These are phyloP conservation scores for Euphorbia tirucalli DNA, from an alignment of 345 rosid genomes.

Conservation along the genomic window DNA sequence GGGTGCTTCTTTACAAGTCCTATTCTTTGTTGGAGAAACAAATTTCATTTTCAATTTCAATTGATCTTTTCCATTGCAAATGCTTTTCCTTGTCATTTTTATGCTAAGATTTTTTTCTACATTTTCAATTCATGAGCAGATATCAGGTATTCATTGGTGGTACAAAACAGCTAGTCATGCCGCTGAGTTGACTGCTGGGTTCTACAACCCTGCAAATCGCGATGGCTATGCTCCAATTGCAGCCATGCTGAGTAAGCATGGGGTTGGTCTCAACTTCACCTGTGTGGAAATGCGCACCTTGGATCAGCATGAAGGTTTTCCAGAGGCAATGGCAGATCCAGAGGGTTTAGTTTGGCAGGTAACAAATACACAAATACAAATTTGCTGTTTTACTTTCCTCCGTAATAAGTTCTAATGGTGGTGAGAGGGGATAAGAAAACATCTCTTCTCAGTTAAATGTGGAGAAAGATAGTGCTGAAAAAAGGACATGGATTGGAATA, in stretches of 20 bases:
- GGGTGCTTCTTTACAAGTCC: constrained; percentile 13
- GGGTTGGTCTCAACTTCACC: constrained; percentile 62
- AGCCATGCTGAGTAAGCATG: constrained; percentile 70
- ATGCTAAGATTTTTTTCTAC: constrained; percentile 7
- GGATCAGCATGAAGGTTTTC: constrained; percentile 56
- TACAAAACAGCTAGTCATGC: constrained; percentile 94
- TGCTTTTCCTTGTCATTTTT: background rate
- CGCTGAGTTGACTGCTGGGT: constrained; percentile 90
- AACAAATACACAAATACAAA: constrained; percentile 6
- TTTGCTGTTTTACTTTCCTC: background rate
- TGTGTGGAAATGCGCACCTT: constrained; percentile 51
- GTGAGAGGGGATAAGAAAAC: background rate
- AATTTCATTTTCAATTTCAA: constrained; percentile 4
- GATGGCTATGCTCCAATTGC: constrained; percentile 84
- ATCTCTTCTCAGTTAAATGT: background rate
- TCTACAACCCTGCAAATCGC: constrained; percentile 79
- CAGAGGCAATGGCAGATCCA: constrained; percentile 67
- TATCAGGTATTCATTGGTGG: constrained; percentile 96
- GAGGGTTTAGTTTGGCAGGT: constrained; percentile 92
- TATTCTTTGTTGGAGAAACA: background rate
- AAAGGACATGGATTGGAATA: background rate
- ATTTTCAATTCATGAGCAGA: constrained; percentile 54
- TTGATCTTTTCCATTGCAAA: background rate
- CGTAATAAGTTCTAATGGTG: background rate
- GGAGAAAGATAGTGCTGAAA: background rate